phyloP scores from a whole-genome alignment of 2,329 filamentous ascomycete genomes.

The Incumbomyces lentus region DNA sequence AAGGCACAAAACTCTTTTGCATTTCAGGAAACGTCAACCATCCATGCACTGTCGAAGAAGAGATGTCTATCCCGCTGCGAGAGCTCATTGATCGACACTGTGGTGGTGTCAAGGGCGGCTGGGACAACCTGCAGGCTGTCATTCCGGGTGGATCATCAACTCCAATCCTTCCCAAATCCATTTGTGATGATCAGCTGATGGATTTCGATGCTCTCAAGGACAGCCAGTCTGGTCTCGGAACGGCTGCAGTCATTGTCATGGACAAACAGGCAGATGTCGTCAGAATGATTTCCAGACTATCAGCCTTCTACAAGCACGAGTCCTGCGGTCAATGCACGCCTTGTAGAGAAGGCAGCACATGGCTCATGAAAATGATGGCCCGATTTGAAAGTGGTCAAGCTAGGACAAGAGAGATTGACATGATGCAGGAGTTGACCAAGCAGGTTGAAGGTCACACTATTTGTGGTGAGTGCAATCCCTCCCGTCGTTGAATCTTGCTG shows the following conservation, averaged over 20 bases:
- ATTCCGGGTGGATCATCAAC: slow-evolving; percentile 97
- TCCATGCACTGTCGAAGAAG: slow-evolving; percentile 93
- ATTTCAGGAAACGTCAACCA: slow-evolving; percentile 99
- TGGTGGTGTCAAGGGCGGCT: slow-evolving; percentile 88
- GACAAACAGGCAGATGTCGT: slow-evolving; percentile 97
- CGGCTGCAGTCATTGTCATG: slow-evolving; percentile 97
- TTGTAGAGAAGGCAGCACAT: slow-evolving; percentile 98
- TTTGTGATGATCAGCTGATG: slow-evolving; percentile 96
- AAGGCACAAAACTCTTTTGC: slow-evolving; percentile 95
- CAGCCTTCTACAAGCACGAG: slow-evolving; percentile 97
- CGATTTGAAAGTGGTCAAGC: slow-evolving; percentile 88
- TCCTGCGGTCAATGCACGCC: slow-evolving; percentile 97
- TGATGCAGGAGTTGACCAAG: slow-evolving; percentile 98
- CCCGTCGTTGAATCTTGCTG: slow-evolving; percentile 6
- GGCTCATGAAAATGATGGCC: slow-evolving; percentile 98
- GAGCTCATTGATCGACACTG: slow-evolving; percentile 98
- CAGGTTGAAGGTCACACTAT: slow-evolving; percentile 99
- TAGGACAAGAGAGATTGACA: slow-evolving; percentile 88
- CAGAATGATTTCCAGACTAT: slow-evolving; percentile 81
- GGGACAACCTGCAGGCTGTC: slow-evolving; percentile 92
- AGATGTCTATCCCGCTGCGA: slow-evolving; percentile 94
- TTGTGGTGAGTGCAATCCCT: slow-evolving; percentile 55
- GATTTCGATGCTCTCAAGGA: slow-evolving; percentile 98
- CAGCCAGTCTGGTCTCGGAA: slow-evolving; percentile 91
- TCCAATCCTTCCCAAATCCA: slow-evolving; percentile 76